Conservation (phyloP, 2,329 filamentous ascomycete genomes). For the Claviceps cyperi region DNA sequence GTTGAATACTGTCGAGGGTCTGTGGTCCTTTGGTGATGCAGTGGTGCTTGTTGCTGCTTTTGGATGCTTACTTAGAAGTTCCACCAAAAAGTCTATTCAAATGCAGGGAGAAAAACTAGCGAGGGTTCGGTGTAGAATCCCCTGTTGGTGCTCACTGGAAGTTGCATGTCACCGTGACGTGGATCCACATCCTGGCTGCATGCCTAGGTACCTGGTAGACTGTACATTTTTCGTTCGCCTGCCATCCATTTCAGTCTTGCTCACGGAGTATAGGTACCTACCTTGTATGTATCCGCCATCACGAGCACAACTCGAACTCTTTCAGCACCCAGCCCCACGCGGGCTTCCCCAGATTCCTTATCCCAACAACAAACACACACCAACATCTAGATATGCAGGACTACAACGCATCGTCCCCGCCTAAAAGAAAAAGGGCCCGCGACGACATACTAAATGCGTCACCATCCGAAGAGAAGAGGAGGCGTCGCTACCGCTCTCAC, state of each 20-base stretch:
- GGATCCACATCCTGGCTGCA: too few relatives aligned
- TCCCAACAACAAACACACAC: background rate
- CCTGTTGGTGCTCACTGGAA: too few relatives aligned
- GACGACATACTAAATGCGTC: background rate
- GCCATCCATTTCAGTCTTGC: background rate
- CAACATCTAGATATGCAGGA: background rate
- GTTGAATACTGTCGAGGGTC: too few relatives aligned
- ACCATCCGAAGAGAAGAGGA: slow-evolving; percentile 19
- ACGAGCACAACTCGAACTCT: background rate
- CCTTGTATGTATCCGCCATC: background rate
- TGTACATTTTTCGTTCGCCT: background rate
- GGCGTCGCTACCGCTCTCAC: slow-evolving; percentile 18
- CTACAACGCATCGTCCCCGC: background rate
- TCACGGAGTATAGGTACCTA: too few relatives aligned
- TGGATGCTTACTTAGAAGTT: too few relatives aligned
- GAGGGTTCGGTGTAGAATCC: too few relatives aligned
- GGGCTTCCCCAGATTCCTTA: background rate
- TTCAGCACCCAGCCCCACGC: background rate
- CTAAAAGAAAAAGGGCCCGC: slow-evolving; percentile 9
- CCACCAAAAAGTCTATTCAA: too few relatives aligned
- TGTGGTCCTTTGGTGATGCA: too few relatives aligned
- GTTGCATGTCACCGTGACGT: too few relatives aligned
- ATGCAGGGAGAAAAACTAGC: too few relatives aligned
- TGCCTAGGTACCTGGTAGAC: too few relatives aligned
- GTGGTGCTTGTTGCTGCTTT: too few relatives aligned